Conservation (phyloP, 176 grass and related monocot genomes). For the Juncus effusus region DNA sequence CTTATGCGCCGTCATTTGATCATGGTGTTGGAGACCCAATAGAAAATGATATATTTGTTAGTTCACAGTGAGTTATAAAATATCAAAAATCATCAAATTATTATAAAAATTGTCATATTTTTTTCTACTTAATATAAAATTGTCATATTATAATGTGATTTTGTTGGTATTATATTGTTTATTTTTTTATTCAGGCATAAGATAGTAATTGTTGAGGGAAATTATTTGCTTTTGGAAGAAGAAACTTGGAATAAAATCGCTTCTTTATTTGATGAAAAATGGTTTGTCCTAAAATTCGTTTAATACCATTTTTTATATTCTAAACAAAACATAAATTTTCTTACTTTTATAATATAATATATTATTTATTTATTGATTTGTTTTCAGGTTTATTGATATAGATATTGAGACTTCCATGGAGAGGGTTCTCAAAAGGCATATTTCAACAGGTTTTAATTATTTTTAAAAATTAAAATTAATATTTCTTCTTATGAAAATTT, state of each 20-base stretch:
- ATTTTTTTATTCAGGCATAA: slow-evolving; percentile 50
- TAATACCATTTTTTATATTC: neutral
- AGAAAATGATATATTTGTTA: slow-evolving; percentile 83
- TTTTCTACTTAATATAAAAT: no score
- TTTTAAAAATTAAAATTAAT: slow-evolving; percentile 10
- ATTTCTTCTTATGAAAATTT: neutral
- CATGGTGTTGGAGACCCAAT: slow-evolving; percentile 91
- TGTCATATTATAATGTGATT: no score
- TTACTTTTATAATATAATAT: neutral
- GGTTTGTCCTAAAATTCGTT: slow-evolving; percentile 39
- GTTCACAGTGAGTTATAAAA: slow-evolving; percentile 28
- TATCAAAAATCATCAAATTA: no score
- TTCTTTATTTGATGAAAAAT: slow-evolving; percentile 83
- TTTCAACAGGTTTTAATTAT: slow-evolving; percentile 58
- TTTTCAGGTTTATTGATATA: slow-evolving; percentile 74
- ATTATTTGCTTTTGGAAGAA: slow-evolving; percentile 84
- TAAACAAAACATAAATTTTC: neutral
- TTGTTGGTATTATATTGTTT: neutral
- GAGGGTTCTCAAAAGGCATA: slow-evolving; percentile 78
- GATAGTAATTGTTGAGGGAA: slow-evolving; percentile 84
- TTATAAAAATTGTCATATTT: no score
- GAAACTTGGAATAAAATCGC: slow-evolving; percentile 63
- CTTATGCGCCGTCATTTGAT: slow-evolving; percentile 95
- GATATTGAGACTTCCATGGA: slow-evolving; percentile 77
- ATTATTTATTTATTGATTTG: neutral